Conservation (phyloP, 1,139 yeast genomes). For the Yamadazyma diddensiae region DNA sequence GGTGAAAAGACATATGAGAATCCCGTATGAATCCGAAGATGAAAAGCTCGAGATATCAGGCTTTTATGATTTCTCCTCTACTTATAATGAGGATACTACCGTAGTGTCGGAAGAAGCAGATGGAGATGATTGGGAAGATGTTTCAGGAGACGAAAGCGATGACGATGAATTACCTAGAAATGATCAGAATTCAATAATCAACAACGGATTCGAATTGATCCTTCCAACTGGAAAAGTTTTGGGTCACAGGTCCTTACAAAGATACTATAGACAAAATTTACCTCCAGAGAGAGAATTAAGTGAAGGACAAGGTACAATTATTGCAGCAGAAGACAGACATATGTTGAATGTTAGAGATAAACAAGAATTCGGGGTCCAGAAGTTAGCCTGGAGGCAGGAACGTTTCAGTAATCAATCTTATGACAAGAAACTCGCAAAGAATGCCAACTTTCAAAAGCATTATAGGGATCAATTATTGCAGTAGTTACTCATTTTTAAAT, state of each 20-base stretch:
- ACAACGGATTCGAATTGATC: constrained; percentile 71
- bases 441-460: constrained; percentile 84
- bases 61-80: constrained; percentile 79
- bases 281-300: constrained; percentile 69
- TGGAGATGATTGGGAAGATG: constrained; percentile 47
- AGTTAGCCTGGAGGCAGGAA: constrained; percentile 75
- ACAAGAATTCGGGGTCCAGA: constrained; percentile 56
- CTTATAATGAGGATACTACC: constrained; percentile 36
- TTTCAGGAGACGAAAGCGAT: constrained; percentile 46
- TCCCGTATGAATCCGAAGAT: constrained; percentile 83
- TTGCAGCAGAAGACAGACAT: constrained; percentile 88
- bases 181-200: constrained; percentile 34
- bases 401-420: constrained; percentile 63
- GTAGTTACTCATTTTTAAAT: constrained; percentile 25
- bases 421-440: constrained; percentile 78
- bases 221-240: constrained; percentile 84
- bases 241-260: constrained; percentile 85
- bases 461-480: constrained; percentile 90
- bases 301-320: constrained; percentile 92
- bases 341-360: constrained; percentile 53
- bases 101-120: constrained; percentile 21
- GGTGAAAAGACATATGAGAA: constrained; percentile 79
- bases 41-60: constrained; percentile 79
- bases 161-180: constrained; percentile 42
- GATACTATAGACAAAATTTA: constrained; percentile 80